Base-by-base conservation (phyloP, 2,329 filamentous ascomycete species). In the Sclerotinia spermophila region DNA sequence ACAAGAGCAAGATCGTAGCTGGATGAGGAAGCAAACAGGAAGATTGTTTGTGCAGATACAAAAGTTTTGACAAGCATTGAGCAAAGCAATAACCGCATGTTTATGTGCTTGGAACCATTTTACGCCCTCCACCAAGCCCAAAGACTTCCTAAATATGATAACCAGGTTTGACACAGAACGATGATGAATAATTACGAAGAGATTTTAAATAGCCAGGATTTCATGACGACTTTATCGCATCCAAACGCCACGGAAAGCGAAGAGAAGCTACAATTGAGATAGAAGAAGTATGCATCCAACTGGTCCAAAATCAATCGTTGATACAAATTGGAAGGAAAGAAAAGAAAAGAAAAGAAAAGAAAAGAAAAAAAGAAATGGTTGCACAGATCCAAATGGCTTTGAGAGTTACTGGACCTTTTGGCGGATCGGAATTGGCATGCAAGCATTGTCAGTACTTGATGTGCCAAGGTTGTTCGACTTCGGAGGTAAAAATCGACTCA, bases 321-420 rank as follows among this genome's bases (percentile, higher is more conserved):
- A 72, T 65, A 72, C 68, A 73, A 69, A 53, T n/a, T n/a, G n/a
- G n/a, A n/a, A n/a, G n/a, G 48, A 60, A 73, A 67, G 70, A 71
- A 74, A 48, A n/a, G 40, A 61, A 61, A 60, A 30, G 67, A 68
- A 66, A n/a, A n/a, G n/a, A n/a, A 60, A 73, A 67, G 70, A 71
- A 74, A 48, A n/a, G 40, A 61, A 61, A 60, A 30, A 68, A 68
- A 66, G 67, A 70, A 56, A 72, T 61, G 33, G 55, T 42, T 64
- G 56, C 67, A 45, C 48, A 51, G 35, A 53, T 66, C 35, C 2
- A 30, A 30, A 40, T 40, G 17, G 15, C 33, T 38, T 42, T 15
- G 8, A 55, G 27, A 66, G 11, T 30, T 53, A 48, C n/a, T 66
- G 35, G n/a, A 30, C 5, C 17, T 24, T 24, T 53, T 19, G 2